Base-by-base conservation (phyloP, 495 filamentous ascomycete genomes). In the Jackrogersella multiformis region DNA sequence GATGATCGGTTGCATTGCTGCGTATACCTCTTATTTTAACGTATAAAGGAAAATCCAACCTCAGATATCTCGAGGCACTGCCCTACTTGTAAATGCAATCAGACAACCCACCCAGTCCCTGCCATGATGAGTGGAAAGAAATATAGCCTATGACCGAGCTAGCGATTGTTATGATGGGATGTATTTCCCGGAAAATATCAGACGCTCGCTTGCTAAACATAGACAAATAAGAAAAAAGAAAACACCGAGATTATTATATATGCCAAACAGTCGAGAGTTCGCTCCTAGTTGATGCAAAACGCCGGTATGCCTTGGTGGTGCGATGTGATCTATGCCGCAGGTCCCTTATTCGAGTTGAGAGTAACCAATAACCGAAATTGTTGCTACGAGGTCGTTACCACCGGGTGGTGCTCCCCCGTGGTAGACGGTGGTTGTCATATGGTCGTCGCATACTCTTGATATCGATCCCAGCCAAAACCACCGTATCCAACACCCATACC, bases 391-490 rank as follows among this genome's bases (percentile, higher is more conserved):
- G 74, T 78, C 41, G 77, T 80, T 72, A 77, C 76, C 66, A 74
- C 74, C 56, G 79, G 77, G 61, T 74, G 73, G 66, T 67, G 65
- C 64, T 74, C 71, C 66, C 64, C 71, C 68, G 75, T 69, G 72
- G 74, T 66, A 48, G 76, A 61, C 63, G 74, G 64, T 85, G 82
- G 66, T 85, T 86, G 86, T 87, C 85, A 88, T 82, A 88, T 88
- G 41, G 82, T 86, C 49, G 85, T 81, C 52, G 85, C 78, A 72
- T 85, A 88, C 60, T 88, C 86, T 62, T 86, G 84, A 68, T 85
- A 88, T 58, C 84, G 80, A 70, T 89, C 89, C 93, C 95, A 97
- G 61, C 85, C 89, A 75, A 92, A 92, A 52, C 85, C 82, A 69
- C 87, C 88, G 77, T 90, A 93, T 13, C 91, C 91, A 7, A 3